Evolutionary conservation across 2,329 filamentous ascomycete species (phyloP).

Genomic region (Beauveria scarabaeidicola): DNA sequence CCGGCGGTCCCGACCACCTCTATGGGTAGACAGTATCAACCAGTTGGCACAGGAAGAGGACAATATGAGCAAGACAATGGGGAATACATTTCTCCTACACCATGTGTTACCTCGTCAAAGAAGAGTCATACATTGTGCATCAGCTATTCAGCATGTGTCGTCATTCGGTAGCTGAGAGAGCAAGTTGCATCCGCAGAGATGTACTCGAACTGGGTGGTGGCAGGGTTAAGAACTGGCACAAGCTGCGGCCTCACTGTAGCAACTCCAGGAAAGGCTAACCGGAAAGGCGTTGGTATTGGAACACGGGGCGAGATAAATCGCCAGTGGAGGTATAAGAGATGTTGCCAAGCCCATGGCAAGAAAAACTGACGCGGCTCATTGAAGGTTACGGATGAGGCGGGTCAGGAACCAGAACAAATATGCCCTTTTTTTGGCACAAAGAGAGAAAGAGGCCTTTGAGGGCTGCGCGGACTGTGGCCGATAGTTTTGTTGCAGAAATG

Average conservation of each 20-base stretch:
- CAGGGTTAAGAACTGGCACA: conserved; percentile 4
- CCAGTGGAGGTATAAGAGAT: background rate
- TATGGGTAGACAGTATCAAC: no score
- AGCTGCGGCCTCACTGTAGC: no score
- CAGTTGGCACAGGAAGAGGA: background rate
- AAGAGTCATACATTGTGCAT: background rate
- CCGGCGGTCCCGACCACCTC: background rate
- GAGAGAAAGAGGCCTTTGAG: background rate
- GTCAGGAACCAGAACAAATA: background rate
- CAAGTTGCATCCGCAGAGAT: background rate
- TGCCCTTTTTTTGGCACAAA: no score
- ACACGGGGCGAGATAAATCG: background rate
- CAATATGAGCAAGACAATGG: no score
- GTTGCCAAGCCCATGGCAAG: background rate
- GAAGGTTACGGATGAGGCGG: background rate
- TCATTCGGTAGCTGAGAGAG: background rate
- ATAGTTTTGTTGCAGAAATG: conserved; percentile 4
- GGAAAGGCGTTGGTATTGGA: background rate
- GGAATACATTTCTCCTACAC: background rate
- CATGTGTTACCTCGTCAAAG: background rate
- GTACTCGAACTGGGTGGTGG: background rate
- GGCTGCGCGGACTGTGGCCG: background rate
- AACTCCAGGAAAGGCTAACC: background rate
- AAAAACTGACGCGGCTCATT: background rate
- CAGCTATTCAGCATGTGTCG: background rate